A percentile compares a stretch with the other conserved stretches of the same genome.
These are phyloP conservation scores for Paraconiothyrium sp. DNA, from an alignment of 2,329 filamentous ascomycete genomes.

Conservation along the genomic window DNA sequence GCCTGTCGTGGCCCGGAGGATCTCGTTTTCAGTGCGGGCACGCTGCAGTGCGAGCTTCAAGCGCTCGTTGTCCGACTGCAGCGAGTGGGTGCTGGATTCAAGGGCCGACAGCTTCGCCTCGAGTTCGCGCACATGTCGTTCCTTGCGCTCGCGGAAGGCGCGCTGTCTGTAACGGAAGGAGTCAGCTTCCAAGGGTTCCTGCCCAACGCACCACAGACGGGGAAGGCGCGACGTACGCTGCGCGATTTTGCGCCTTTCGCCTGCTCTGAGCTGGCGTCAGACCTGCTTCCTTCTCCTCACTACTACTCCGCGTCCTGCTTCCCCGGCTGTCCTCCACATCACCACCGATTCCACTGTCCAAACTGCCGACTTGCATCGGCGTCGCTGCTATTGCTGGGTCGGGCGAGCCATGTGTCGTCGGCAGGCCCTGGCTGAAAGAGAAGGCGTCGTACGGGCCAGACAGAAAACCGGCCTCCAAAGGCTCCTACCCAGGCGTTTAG, in stretches of 20 bases:
- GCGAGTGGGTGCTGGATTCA: constrained; percentile 75
- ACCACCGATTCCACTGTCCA: constrained; percentile 54
- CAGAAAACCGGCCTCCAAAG: constrained; percentile 53
- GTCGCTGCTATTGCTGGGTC: constrained; percentile 38
- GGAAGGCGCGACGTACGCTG: constrained; percentile 66
- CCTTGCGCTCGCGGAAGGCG: constrained; percentile 95
- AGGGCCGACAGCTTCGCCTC: constrained; percentile 84
- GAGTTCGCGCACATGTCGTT: constrained; percentile 91
- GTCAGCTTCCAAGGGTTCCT: constrained; percentile 16
- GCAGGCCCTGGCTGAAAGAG: constrained; percentile 34
- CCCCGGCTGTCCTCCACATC: constrained; percentile 49
- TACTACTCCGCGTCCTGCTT: constrained; percentile 53
- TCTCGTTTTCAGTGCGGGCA: constrained; percentile 89
- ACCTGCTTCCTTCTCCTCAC: constrained; percentile 56
- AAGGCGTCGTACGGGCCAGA: constrained; percentile 42
- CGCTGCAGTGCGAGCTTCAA: constrained; percentile 85
- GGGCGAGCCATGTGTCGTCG: constrained; percentile 45
- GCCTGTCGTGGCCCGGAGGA: constrained; percentile 80
- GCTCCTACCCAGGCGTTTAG: constrained; percentile 36
- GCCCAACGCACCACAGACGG: background rate
- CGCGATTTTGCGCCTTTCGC: constrained; percentile 76
- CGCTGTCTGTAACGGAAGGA: constrained; percentile 73
- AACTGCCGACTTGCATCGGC: constrained; percentile 49
- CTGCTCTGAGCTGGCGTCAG: constrained; percentile 61
- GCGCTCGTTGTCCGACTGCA: constrained; percentile 85